A percentile compares a stretch with the other conserved stretches of the same genome.
These are phyloP conservation scores for Malassezia yamatoensis DNA, from an alignment of 1,284 basidiomycete genomes.

Conservation along the genomic window DNA sequence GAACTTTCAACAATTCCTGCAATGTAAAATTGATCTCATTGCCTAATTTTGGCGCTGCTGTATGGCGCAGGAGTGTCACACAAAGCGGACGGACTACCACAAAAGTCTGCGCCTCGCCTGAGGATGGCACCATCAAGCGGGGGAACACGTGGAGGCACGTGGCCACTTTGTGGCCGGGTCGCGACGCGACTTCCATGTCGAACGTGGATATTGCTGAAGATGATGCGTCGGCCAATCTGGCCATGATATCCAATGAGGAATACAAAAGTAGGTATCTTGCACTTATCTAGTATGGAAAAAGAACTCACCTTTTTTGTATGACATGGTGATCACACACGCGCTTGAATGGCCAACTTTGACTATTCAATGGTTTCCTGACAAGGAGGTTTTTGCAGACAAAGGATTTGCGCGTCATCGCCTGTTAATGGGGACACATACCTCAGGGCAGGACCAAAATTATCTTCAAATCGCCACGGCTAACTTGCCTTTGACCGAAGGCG, in stretches of 20 bases:
- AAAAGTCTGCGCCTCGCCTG: not conserved
- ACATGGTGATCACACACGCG: slow-evolving; percentile 92
- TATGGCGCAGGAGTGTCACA: slow-evolving; percentile 1
- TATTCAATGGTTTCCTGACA: slow-evolving; percentile 98
- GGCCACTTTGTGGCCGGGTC: not conserved
- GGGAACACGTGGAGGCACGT: slow-evolving; percentile 15
- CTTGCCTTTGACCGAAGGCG: slow-evolving; percentile 61
- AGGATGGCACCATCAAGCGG: not conserved
- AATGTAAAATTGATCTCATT: not conserved
- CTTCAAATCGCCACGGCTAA: slow-evolving; percentile 85
- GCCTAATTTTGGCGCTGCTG: not conserved
- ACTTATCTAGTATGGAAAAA: slow-evolving; percentile 42
- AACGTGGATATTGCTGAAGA: slow-evolving; percentile 32
- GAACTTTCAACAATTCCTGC: not conserved
- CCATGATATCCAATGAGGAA: slow-evolving; percentile 43
- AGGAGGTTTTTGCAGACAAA: slow-evolving; percentile 67
- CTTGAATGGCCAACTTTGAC: slow-evolving; percentile 96
- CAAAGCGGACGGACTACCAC: not conserved
- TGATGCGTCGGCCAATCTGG: slow-evolving; percentile 33
- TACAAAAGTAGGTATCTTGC: slow-evolving; percentile 29
- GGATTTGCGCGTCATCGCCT: slow-evolving; percentile 85
- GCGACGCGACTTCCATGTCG: slow-evolving; percentile 20
- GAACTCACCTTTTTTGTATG: slow-evolving; percentile 68
- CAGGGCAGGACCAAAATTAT: slow-evolving; percentile 85
- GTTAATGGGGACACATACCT: slow-evolving; percentile 93